Conservation (phyloP, 495 filamentous ascomycete genomes). For the Xylaria telfairii region DNA sequence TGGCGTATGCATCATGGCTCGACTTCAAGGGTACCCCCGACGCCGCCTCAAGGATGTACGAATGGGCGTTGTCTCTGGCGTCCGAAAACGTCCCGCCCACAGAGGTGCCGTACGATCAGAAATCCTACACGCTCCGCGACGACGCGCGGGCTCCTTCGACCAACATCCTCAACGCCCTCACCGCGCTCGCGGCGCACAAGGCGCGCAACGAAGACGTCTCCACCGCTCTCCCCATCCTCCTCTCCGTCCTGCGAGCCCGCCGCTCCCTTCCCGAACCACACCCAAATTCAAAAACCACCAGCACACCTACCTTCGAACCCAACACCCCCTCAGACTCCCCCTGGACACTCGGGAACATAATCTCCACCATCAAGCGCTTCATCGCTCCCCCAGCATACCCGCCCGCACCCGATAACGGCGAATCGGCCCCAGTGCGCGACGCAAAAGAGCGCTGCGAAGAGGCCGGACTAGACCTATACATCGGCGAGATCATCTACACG, state of each 20-base stretch:
- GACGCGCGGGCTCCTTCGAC: slow-evolving; percentile 60
- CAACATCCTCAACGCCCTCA: slow-evolving; percentile 76
- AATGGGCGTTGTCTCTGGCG: slow-evolving; percentile 74
- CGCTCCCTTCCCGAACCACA: slow-evolving; percentile 45
- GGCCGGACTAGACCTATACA: slow-evolving; percentile 83
- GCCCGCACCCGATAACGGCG: slow-evolving; percentile 66
- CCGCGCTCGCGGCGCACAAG: slow-evolving; percentile 76
- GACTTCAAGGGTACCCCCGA: slow-evolving; percentile 71
- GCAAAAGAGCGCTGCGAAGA: slow-evolving; percentile 75
- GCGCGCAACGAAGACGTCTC: slow-evolving; percentile 68
- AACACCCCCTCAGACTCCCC: slow-evolving; percentile 29
- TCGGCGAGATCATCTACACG: slow-evolving; percentile 91
- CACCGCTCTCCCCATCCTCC: slow-evolving; percentile 79
- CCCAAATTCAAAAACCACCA: slow-evolving; percentile 12
- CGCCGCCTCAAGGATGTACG: slow-evolving; percentile 71
- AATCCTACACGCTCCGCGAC: slow-evolving; percentile 65
- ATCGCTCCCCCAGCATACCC: slow-evolving; percentile 66
- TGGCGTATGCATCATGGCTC: slow-evolving; percentile 83
- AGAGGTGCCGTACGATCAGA: slow-evolving; percentile 59
- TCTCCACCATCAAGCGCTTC: slow-evolving; percentile 52
- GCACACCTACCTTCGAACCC: no score
- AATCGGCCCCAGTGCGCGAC: slow-evolving; percentile 65
- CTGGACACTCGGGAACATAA: slow-evolving; percentile 46
- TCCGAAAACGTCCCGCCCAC: slow-evolving; percentile 52
- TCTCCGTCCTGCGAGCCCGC: slow-evolving; percentile 81